Evolutionary conservation across 1,139 yeast genomes (phyloP), one percentile per base, ranked within the genome.

Genomic region (Insectozyma bohioensis): DNA sequence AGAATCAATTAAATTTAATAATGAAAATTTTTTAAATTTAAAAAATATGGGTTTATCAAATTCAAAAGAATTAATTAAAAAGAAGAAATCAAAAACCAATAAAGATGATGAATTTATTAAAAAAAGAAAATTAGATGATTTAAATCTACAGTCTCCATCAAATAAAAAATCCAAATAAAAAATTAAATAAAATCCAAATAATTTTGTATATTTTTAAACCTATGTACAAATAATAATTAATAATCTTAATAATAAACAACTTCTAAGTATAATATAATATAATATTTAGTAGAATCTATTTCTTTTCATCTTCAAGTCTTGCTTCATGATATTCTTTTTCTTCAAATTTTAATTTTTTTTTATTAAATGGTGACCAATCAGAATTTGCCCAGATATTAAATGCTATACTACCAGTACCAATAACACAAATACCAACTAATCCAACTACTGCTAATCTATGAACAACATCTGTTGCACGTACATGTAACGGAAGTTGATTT

Each of bases 361-460:
- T 57, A 52, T 69, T 69, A 67, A 63, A 61, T 30, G 50, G 56
- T 30, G 74, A 70, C 43, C 50, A 68, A 46, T 69, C 75, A 36
- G 70, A 63, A 47, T 79, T 81, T 49, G 71, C 72, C 58, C 76
- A 83, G 40, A 84, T 56, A 34, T 81, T 81, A 61, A 75, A 79
- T 11, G 72, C 62, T 30, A 82, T 68, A 43, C 85, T 80, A 24
- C 81, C 84, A 11, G 75, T 36, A 12, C 74, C 75, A 34, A 65
- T 59, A 32, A 63, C 61, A 46, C 67, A 63, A 45, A 68, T 60
- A 11, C 95, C 95, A 26, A 85, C 80, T 28, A 86, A 68, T 4
- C 87, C 76, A 26, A 86, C 63, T 19, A 87, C 95, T 0, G 94
- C 78, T 39, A 85, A 59, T 65, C 96, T 85, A 61, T 87, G 97